These are phyloP conservation scores for Saturnispora mendoncae DNA, from an alignment of 805 yeast genomes.

Conservation along the genomic window DNA sequence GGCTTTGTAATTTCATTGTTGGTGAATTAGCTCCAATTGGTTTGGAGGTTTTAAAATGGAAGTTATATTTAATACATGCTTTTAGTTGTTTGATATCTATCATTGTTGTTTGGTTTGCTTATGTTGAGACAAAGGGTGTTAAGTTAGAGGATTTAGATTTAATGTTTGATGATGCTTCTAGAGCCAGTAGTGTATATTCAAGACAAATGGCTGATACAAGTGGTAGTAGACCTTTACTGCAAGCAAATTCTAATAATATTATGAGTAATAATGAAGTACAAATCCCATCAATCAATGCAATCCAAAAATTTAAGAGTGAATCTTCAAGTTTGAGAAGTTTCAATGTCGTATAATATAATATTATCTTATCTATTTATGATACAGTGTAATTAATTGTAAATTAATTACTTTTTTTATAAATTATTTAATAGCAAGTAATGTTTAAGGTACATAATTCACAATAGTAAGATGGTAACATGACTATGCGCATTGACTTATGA, in stretches of 20 bases:
- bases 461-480: too few relatives aligned
- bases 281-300: conserved; percentile 31
- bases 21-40: conserved; percentile 88
- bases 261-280: conserved; percentile 21
- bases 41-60: conserved; percentile 69
- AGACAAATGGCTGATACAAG: not conserved
- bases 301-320: conserved; percentile 29
- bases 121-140: conserved; percentile 89
- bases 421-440: too few relatives aligned
- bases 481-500: not conserved
- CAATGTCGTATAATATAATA: conserved; percentile 14
- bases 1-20: conserved; percentile 88
- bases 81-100: conserved; percentile 66
- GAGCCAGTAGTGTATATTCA: conserved; percentile 16
- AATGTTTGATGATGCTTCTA: conserved; percentile 61
- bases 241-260: not conserved
- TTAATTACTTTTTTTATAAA: too few relatives aligned
- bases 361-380: not conserved
- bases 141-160: conserved; percentile 88
- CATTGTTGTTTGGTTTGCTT: conserved; percentile 58
- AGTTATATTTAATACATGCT: conserved; percentile 75
- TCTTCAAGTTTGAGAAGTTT: conserved; percentile 31
- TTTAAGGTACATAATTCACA: too few relatives aligned
- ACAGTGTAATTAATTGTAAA: too few relatives aligned
- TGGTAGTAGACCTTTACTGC: not conserved